Evolutionary conservation across 306 rosid genomes (phyloP).

Genomic region (Albizia julibrissin): DNA sequence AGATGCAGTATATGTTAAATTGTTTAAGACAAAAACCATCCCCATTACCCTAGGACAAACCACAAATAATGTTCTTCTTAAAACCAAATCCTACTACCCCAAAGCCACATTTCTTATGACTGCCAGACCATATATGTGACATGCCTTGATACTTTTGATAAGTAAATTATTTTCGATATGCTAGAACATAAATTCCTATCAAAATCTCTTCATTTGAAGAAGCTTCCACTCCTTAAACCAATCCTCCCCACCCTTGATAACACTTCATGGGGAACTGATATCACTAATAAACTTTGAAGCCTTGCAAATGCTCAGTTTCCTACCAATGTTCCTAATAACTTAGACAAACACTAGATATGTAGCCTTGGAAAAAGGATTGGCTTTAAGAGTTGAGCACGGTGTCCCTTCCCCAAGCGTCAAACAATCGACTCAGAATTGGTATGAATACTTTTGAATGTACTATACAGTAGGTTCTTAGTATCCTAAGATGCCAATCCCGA

Average conservation of each 20-base stretch:
- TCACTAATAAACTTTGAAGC: conserved; percentile 43
- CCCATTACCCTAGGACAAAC: conserved; percentile 52
- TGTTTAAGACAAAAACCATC: conserved; percentile 39
- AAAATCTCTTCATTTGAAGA: conserved; percentile 24
- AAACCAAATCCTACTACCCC: conserved; percentile 46
- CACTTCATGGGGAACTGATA: conserved; percentile 47
- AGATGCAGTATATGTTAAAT: conserved; percentile 50
- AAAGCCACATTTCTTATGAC: conserved; percentile 49
- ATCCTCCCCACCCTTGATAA: conserved; percentile 49
- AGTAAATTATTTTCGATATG: conserved; percentile 48
- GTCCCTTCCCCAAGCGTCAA: too few relatives aligned
- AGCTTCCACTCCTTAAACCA: conserved; percentile 44
- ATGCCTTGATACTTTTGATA: conserved; percentile 50
- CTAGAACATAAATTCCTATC: conserved; percentile 35
- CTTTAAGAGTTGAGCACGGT: too few relatives aligned
- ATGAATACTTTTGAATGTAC: too few relatives aligned
- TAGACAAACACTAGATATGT: conserved; percentile 33
- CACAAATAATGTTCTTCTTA: conserved; percentile 53
- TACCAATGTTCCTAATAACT: conserved; percentile 44
- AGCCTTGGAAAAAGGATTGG: too few relatives aligned
- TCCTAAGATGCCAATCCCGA: too few relatives aligned
- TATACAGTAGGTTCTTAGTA: too few relatives aligned
- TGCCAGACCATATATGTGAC: conserved; percentile 39
- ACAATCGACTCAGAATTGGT: too few relatives aligned
- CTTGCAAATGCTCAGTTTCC: conserved; percentile 43